A percentile compares a stretch with the other conserved stretches of the same genome.
Conservation (phyloP, 2,329 filamentous ascomycete genomes). For the Arthroderma uncinatum region DNA sequence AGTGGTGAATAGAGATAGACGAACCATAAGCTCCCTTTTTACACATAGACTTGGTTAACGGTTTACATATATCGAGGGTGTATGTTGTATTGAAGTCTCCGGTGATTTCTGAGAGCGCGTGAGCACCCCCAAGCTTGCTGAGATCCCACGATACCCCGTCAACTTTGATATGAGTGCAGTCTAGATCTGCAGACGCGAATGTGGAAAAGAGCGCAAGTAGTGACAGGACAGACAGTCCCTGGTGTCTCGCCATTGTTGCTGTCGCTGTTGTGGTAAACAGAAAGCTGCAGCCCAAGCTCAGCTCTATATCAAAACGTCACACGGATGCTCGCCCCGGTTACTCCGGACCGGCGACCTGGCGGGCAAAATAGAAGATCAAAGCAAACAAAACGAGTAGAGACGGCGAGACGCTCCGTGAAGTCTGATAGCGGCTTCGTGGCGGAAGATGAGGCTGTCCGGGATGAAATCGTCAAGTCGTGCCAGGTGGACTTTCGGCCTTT, state of each 20-base stretch:
- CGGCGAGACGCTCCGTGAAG: not conserved
- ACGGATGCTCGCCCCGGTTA: not conserved
- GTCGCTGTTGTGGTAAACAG: not conserved
- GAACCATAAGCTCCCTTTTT: constrained; percentile 13
- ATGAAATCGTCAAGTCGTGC: not conserved
- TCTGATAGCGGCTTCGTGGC: not conserved
- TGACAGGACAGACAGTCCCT: constrained; percentile 10
- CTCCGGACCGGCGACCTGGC: not conserved
- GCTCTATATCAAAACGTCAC: not conserved
- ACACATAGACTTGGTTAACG: constrained; percentile 44
- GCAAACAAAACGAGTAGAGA: not conserved
- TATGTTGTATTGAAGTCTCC: constrained; percentile 59
- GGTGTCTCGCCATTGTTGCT: not conserved
- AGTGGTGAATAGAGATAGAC: not conserved
- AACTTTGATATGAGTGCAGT: constrained; percentile 21
- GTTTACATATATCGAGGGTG: constrained; percentile 64
- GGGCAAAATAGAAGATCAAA: not conserved
- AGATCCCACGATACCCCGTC: constrained; percentile 22
- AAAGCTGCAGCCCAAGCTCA: not conserved
- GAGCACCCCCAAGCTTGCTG: constrained; percentile 21
- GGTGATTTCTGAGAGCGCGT: constrained; percentile 14
- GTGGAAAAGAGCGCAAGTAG: constrained; percentile 14
- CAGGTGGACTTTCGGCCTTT: constrained; percentile 1
- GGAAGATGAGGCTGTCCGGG: not conserved
- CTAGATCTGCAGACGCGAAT: constrained; percentile 15